Conservation (phyloP, 176 grass and related monocot species). For the Chrysopogon serrulatus region DNA sequence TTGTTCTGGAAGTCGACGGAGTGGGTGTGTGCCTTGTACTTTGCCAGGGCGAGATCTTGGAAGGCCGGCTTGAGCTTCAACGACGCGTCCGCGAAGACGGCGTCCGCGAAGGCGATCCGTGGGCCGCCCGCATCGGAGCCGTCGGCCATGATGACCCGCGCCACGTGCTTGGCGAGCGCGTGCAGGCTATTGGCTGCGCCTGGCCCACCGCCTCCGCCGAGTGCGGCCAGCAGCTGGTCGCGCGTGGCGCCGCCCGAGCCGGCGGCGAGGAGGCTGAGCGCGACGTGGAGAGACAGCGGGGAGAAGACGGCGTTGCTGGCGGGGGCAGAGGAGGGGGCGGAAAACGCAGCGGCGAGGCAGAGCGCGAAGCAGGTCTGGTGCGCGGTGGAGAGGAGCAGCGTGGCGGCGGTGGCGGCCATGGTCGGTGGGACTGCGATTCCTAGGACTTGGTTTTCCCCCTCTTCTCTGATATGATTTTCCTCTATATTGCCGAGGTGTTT, state of each 20-base stretch:
- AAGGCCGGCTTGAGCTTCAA: conserved; percentile 44
- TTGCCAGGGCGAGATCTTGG: conserved; percentile 8
- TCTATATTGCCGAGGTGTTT: no score
- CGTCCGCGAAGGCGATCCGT: conserved; percentile 40
- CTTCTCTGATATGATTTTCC: no score
- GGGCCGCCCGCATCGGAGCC: conserved; percentile 65
- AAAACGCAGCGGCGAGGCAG: conserved; percentile 46
- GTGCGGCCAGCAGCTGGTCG: no score
- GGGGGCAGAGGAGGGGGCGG: neutral
- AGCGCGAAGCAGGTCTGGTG: conserved; percentile 69
- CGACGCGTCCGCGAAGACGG: conserved; percentile 55
- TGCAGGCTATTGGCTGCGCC: no score
- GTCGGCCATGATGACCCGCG: conserved; percentile 58
- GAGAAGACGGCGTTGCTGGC: conserved; percentile 64
- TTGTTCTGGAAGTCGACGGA: conserved; percentile 57
- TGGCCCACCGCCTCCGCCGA: no score
- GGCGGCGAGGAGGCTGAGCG: conserved; percentile 81
- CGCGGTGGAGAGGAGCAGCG: conserved; percentile 28
- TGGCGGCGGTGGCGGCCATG: conserved; percentile 45
- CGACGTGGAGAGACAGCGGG: conserved; percentile 72
- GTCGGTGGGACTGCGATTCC: neutral
- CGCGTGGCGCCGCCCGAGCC: no score
- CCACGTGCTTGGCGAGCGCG: no score
- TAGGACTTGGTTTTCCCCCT: no score
- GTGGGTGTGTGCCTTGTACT: conserved; percentile 43